A percentile compares a stretch with the other conserved stretches of the same genome.
Evolutionary conservation across 2,329 filamentous ascomycete genomes (phyloP).

Genomic region (Alternaria longipes): DNA sequence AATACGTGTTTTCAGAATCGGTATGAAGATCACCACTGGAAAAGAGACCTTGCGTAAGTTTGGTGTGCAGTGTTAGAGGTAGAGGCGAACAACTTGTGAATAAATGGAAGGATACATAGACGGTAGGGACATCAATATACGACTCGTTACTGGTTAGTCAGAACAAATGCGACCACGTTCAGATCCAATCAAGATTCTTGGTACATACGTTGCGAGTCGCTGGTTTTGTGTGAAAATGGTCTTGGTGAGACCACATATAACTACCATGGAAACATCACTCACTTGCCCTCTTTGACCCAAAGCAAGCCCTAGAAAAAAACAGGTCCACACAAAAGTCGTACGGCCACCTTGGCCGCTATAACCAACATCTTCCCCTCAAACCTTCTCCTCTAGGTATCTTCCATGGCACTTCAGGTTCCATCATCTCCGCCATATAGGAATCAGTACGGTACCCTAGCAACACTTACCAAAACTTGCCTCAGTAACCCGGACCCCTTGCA

Average conservation of each 20-base stretch:
- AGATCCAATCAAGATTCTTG: not conserved
- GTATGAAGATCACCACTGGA: slow-evolving; percentile 76
- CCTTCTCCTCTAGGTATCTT: too few relatives aligned
- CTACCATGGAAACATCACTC: too few relatives aligned
- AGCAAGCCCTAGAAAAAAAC: too few relatives aligned
- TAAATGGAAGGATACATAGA: not conserved
- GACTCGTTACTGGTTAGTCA: not conserved
- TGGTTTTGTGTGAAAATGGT: not conserved
- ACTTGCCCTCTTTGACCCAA: too few relatives aligned
- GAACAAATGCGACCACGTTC: not conserved
- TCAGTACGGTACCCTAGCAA: not conserved
- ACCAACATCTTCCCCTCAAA: too few relatives aligned
- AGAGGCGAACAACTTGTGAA: not conserved
- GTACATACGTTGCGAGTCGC: not conserved
- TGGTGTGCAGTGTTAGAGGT: slow-evolving; percentile 32
- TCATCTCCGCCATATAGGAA: too few relatives aligned
- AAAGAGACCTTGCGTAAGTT: slow-evolving; percentile 66
- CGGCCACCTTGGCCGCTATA: too few relatives aligned
- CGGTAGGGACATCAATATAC: not conserved
- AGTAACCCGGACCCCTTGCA: not conserved
- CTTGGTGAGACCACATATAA: too few relatives aligned
- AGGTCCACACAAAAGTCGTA: too few relatives aligned
- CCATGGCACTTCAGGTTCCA: too few relatives aligned
- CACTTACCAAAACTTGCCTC: not conserved
- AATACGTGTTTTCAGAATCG: slow-evolving; percentile 57